Percentiles rank a stretch among this genome's conserved stretches.
These are phyloP conservation scores for Boletellus sp. DNA, from an alignment of 768 basidiomycete species.

Conservation along the genomic window DNA sequence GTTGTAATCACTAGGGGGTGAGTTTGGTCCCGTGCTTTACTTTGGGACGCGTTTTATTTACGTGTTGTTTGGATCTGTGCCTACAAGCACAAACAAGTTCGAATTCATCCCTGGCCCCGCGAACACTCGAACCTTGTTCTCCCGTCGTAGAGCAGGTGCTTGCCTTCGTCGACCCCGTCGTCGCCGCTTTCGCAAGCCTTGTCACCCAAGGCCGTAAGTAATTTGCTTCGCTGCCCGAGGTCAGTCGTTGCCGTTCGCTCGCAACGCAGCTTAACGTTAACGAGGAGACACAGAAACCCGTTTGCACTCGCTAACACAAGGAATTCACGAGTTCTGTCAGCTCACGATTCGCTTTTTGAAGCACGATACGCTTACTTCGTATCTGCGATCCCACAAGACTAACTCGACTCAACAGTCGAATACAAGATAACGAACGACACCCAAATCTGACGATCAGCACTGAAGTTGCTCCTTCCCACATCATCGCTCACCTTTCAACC, in stretches of 20 bases:
- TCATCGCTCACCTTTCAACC: neutral
- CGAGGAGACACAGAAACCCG: constrained; percentile 4
- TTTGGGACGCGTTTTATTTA: constrained; percentile 26
- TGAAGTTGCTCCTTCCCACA: neutral
- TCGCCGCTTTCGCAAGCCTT: constrained; percentile 18
- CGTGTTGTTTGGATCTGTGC: constrained; percentile 26
- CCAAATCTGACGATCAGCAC: constrained; percentile 26
- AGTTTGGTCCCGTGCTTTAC: constrained; percentile 19
- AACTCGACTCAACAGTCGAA: constrained; percentile 14
- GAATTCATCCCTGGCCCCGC: constrained; percentile 16
- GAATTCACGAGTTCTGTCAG: constrained; percentile 19
- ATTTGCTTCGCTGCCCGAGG: constrained; percentile 20
- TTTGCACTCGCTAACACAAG: constrained; percentile 20
- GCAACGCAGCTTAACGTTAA: neutral
- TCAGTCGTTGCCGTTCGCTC: constrained; percentile 8
- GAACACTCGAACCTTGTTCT: constrained; percentile 10
- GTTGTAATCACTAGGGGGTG: constrained; percentile 1
- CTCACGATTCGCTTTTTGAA: constrained; percentile 24
- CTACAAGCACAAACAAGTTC: constrained; percentile 35
- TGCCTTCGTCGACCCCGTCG: constrained; percentile 18
- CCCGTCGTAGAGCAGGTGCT: constrained; percentile 20
- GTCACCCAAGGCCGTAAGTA: constrained; percentile 26
- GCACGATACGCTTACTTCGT: constrained; percentile 14
- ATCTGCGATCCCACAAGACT: constrained; percentile 16
- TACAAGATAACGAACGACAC: constrained; percentile 20